Base-by-base conservation (phyloP, 208 protist species). In the Trypanosoma cruzi region DNA sequence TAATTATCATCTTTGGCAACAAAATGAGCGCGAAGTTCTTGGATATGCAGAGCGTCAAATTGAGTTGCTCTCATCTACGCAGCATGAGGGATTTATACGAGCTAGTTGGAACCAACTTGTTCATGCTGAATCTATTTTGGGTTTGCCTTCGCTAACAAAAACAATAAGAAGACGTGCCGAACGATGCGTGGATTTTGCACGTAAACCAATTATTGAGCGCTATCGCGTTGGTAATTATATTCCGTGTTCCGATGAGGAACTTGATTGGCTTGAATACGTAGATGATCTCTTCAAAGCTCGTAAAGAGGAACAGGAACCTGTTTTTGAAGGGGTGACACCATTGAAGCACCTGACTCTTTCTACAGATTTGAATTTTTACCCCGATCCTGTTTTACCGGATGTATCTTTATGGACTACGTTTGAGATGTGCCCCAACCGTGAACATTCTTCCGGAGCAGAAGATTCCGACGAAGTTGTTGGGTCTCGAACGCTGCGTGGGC, bases 11-110 rank as follows among this genome's bases (percentile, higher is more conserved):
- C 68, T 93, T 14, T 65, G 89, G 61, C 84, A 77, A 24, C 79
- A 77, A 20, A 75, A 90, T 53, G 90, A 92, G 68, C 77, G 85
- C 14, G 83, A 90, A 50, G 76, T 82, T 40, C 62, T 91, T 42
- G 87, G 86, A 7, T 92, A 84, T 67, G 81, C 88, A 29, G 86
- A 96, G 64, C 77, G 85, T 53, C 87, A 89, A 68, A 80, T 96
- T 29, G 88, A 92, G 80, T 71, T 83, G n/a, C 61, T 82, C 31
- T 60, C 80, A 0, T 68, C 73, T 26, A 73, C 75, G 34, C 66
- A 81, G 32, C 76, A 88, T 64, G 64, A 67, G 3, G 87, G 85
- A 10, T 52, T 66, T 20, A 68, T 71, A 29, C 50, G 70, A 20
- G 86, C 84, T 0, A 80, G 85, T 54, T 95, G 90, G 90, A 93